Evolutionary conservation across 2,329 filamentous ascomycete genomes (phyloP).

Genomic region (Colletotrichum tabaci): DNA sequence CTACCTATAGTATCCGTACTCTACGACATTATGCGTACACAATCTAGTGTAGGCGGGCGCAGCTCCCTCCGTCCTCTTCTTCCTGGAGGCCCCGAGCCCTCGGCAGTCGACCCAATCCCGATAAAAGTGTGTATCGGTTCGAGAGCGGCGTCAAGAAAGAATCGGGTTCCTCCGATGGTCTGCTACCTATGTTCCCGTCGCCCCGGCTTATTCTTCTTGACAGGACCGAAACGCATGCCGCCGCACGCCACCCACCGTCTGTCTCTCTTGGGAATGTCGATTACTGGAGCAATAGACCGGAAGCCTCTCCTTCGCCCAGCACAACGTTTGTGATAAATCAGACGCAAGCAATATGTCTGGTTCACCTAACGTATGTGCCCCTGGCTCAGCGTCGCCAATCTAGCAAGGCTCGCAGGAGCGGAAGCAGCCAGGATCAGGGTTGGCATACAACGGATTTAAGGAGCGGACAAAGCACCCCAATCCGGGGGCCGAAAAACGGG

Average conservation of each 20-base stretch:
- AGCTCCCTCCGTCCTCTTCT: slow-evolving; percentile 7
- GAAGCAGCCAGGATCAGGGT: slow-evolving; percentile 27
- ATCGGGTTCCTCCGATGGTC: slow-evolving; percentile 7
- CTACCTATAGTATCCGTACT: neutral
- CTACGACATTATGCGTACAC: too few species aligned
- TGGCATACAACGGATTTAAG: slow-evolving; percentile 22
- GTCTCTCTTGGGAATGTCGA: neutral
- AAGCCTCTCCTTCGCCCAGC: neutral
- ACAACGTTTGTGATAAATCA: slow-evolving; percentile 1
- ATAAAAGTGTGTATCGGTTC: slow-evolving; percentile 20
- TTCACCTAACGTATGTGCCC: slow-evolving; percentile 23
- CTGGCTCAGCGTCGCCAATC: slow-evolving; percentile 28
- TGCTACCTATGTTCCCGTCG: slow-evolving; percentile 7
- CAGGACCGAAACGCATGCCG: slow-evolving; percentile 1
- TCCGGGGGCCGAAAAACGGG: slow-evolving; percentile 25
- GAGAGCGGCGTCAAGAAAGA: neutral
- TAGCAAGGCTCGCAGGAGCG: slow-evolving; percentile 24
- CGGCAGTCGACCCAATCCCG: slow-evolving; percentile 30
- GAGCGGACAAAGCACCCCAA: slow-evolving; percentile 34
- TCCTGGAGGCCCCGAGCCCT: slow-evolving; percentile 1
- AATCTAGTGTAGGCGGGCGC: neutral
- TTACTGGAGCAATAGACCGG: neutral
- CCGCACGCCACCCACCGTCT: neutral
- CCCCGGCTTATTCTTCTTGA: slow-evolving; percentile 10
- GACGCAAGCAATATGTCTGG: slow-evolving; percentile 27